Conservation (phyloP, 257 asterid genomes). For the Paraleonurus japonicus region DNA sequence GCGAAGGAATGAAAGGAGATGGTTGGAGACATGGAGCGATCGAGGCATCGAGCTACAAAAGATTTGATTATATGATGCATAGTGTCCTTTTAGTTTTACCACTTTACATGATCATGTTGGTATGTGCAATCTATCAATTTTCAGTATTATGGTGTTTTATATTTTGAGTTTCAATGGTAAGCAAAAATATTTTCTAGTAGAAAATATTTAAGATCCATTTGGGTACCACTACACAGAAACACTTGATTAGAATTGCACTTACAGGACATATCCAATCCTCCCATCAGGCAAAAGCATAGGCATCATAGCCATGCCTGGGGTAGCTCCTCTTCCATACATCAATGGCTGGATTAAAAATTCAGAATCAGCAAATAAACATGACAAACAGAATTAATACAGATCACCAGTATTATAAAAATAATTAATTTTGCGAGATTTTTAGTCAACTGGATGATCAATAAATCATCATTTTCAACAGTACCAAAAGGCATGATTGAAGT, state of each 20-base stretch:
- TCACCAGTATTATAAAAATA: background rate
- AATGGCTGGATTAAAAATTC: slow-evolving; percentile 52
- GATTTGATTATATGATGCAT: background rate
- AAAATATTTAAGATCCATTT: background rate
- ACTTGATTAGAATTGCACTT: slow-evolving; percentile 40
- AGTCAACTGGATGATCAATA: background rate
- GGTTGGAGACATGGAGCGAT: background rate
- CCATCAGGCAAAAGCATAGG: slow-evolving; percentile 99
- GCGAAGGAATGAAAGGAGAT: background rate
- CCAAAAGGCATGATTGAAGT: background rate
- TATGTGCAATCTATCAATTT: background rate
- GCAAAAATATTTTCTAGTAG: background rate
- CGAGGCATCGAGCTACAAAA: background rate
- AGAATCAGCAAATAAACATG: slow-evolving; percentile 22
- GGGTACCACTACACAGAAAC: background rate
- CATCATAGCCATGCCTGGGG: slow-evolving; percentile 98
- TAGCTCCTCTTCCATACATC: slow-evolving; percentile 77
- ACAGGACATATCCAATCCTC: slow-evolving; percentile 98
- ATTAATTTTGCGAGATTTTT: too few relatives aligned
- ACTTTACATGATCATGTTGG: background rate
- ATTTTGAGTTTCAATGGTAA: background rate
- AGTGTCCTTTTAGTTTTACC: too few relatives aligned
- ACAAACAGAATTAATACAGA: slow-evolving; percentile 1
- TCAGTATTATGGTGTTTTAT: background rate
- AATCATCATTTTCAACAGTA: background rate